phyloP scores from a whole-genome alignment of 2,329 filamentous ascomycete genomes.

The Cladosporium sp. region DNA sequence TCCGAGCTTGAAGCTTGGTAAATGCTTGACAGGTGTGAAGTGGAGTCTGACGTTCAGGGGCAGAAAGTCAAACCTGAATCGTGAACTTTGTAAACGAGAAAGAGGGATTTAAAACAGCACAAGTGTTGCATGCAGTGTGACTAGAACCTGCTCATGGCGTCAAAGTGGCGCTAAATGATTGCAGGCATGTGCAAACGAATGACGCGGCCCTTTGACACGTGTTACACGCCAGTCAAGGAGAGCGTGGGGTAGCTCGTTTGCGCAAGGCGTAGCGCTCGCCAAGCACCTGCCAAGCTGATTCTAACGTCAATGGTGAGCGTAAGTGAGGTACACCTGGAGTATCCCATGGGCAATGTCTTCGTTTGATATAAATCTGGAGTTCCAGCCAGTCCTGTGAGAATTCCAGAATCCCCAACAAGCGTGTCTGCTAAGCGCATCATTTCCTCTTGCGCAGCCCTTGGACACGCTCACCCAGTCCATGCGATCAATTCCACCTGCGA shows the following conservation, averaged over 20 bases:
- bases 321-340: neutral
- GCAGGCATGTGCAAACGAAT: constrained; percentile 16
- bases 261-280: constrained; percentile 1
- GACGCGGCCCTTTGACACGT: constrained; percentile 13
- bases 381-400: neutral
- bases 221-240: neutral
- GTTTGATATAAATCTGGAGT: neutral
- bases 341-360: neutral
- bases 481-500: neutral
- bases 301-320: neutral
- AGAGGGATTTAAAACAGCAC: neutral
- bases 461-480: neutral
- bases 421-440: neutral
- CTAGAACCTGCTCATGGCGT: constrained; percentile 2
- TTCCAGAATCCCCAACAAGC: neutral
- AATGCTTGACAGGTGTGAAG: neutral
- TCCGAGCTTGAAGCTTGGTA: neutral
- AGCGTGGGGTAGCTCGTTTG: neutral
- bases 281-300: neutral
- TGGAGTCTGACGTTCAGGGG: neutral
- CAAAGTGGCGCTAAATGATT: neutral
- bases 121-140: neutral
- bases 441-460: neutral
- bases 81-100: neutral
- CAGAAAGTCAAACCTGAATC: neutral